Base-by-base conservation (phyloP, 352 stramenopile genomes). In the Lagenidium giganteum region DNA sequence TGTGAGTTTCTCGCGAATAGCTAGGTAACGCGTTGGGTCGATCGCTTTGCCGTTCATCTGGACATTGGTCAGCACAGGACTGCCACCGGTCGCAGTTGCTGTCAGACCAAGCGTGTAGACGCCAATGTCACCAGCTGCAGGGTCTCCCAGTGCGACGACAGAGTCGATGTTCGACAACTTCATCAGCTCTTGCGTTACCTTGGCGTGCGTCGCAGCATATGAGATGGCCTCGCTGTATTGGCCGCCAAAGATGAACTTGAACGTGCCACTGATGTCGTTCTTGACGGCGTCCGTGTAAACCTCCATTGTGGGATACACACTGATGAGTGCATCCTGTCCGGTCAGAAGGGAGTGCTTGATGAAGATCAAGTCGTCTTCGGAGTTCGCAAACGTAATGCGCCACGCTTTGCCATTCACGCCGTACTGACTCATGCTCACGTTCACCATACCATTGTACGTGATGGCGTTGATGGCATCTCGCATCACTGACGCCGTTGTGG, bases 301-400 rank as follows among this genome's bases (percentile, higher is more conserved):
- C 35, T 86, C 64, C 8, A 89, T 58, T 0, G 68, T 78, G 8
- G 68, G 74, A 26, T 85, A 92, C 3, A 84, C 65, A 20, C 78
- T 86, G 25, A 92, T 81, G 8, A 62, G 51, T 17, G 57, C 81
- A 31, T 68, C 76, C 50, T 79, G 76, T 1, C 79, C 94, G 4
- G 68, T 95, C 9, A 92, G 55, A 18, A 59, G 83, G 22, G 61
- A 71, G 46, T 83, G 71, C 44, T 88, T 83, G 52, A 85, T 79
- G 40, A 77, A 81, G n/a, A 96, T 52, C 9, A 70, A 55, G 28
- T 94, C 82, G 21, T 83, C 76, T 1, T 79, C 57, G 3, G 80
- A 49, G 22, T 67, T 52, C 17, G 64, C 42, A 51, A 98, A 98
- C 7, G 93, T 98, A 23, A 98, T 69, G 13, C 87, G 59, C 93